Conservation (phyloP, 176 grass and related monocot genomes). For the Musa acuminata region DNA sequence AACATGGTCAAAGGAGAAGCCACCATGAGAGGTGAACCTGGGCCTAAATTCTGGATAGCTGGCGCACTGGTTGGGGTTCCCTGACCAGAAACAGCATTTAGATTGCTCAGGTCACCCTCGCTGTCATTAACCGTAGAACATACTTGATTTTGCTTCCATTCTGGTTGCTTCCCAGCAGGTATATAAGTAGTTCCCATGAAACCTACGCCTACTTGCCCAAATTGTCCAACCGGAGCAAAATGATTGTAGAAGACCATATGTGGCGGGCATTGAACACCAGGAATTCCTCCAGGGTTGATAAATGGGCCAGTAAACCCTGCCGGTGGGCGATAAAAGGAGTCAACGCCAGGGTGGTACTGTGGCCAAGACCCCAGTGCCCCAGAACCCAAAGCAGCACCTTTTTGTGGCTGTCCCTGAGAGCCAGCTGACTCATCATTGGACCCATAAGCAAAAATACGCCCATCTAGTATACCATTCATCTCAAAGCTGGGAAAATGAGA, state of each 20-base stretch:
- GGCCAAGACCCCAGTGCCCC: conserved; percentile 61
- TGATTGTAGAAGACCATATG: conserved; percentile 98
- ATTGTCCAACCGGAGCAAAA: conserved; percentile 79
- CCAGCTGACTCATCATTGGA: conserved; percentile 61
- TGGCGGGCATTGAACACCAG: conserved; percentile 73
- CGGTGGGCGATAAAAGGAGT: conserved; percentile 78
- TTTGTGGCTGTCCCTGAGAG: conserved; percentile 61
- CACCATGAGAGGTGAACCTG: conserved; percentile 78
- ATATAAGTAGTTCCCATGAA: conserved; percentile 89
- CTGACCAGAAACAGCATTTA: conserved; percentile 56
- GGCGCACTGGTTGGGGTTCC: conserved; percentile 39
- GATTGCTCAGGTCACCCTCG: conserved; percentile 53
- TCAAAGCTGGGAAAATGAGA: conserved; percentile 94
- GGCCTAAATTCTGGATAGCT: conserved; percentile 44
- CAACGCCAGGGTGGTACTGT: conserved; percentile 58
- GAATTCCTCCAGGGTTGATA: conserved; percentile 74
- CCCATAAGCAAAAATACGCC: conserved; percentile 71
- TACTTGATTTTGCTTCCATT: conserved; percentile 73
- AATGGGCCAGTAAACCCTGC: conserved; percentile 77
- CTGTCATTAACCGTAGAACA: conserved; percentile 42
- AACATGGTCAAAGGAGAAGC: conserved; percentile 77
- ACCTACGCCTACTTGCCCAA: conserved; percentile 87
- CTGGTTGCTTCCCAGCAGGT: conserved; percentile 75
- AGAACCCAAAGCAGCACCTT: conserved; percentile 43
- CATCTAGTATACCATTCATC: conserved; percentile 64